phyloP scores from a whole-genome alignment of 164 flowering plant genomes.

The Magnolia changhungtana region DNA sequence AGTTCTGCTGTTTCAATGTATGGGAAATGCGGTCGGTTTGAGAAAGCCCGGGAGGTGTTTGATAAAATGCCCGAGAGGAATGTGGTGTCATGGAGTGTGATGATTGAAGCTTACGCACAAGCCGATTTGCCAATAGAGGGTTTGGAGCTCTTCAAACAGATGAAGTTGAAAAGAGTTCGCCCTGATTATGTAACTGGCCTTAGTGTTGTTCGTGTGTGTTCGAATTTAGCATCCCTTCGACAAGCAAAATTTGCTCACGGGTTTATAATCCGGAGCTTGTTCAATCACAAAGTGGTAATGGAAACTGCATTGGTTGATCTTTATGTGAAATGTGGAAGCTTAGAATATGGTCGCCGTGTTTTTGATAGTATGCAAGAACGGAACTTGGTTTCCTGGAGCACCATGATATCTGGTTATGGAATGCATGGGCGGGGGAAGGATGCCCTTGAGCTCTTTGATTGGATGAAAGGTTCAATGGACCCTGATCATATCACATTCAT shows the following conservation, averaged over 20 bases:
- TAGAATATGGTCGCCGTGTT: conserved; percentile 21
- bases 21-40: conserved; percentile 23
- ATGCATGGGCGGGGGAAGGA: conserved; percentile 30
- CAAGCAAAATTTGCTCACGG: conserved; percentile 29
- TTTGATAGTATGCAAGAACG: conserved; percentile 28
- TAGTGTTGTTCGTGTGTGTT: conserved; percentile 11
- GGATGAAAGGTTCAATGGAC: conserved; percentile 21
- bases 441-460: conserved; percentile 29
- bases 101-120: conserved; percentile 29
- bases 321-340: conserved; percentile 31
- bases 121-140: conserved; percentile 22
- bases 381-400: conserved; percentile 37
- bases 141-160: conserved; percentile 22
- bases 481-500: conserved; percentile 34
- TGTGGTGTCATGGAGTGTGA: conserved; percentile 30
- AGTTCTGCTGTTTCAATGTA: conserved; percentile 35
- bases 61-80: conserved; percentile 28
- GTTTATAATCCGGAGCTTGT: conserved; percentile 14
- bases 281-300: conserved; percentile 5
- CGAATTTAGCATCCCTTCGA: conserved; percentile 13
- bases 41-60: conserved; percentile 24
- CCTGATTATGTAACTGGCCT: conserved; percentile 32
- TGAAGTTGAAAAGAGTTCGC: conserved; percentile 15
- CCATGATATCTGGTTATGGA: conserved; percentile 40
- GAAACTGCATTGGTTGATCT: conserved; percentile 28